Percentiles rank a stretch among this genome's conserved stretches.
phyloP scores from a whole-genome alignment of 2,329 filamentous ascomycete species.

The Fusarium domesticum region DNA sequence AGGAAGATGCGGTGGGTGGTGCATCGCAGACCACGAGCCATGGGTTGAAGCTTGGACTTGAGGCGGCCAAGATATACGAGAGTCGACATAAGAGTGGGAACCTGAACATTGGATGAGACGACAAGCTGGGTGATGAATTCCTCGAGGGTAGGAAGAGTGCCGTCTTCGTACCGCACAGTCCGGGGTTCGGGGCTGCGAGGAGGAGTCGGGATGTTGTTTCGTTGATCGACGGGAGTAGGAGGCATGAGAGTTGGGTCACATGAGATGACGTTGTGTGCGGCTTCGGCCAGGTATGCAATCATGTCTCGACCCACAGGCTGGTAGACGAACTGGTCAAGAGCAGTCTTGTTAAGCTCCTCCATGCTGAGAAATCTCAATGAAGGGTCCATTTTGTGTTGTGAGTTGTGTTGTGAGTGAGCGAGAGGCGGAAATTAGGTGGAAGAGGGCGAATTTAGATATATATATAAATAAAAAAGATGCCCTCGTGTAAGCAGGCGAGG shows the following conservation, averaged over 20 bases:
- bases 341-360: conserved; percentile 65
- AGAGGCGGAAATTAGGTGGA: conserved; percentile 7
- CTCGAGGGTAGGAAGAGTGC: conserved; percentile 73
- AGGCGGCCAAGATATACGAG: conserved; percentile 89
- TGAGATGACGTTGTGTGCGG: conserved; percentile 74
- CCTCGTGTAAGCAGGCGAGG: conserved; percentile 18
- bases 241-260: conserved; percentile 65
- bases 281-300: conserved; percentile 72
- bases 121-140: conserved; percentile 91
- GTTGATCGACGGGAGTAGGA: conserved; percentile 34
- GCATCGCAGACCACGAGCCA: conserved; percentile 94
- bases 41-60: conserved; percentile 79
- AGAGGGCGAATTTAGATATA: conserved; percentile 7
- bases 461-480: conserved; percentile 14
- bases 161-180: conserved; percentile 47
- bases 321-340: conserved; percentile 78
- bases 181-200: conserved; percentile 49
- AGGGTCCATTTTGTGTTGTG: conserved; percentile 17
- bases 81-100: conserved; percentile 94
- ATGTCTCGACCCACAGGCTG: conserved; percentile 71
- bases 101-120: conserved; percentile 90
- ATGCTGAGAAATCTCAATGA: conserved; percentile 45
- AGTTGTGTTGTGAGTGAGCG: conserved; percentile 8
- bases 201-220: conserved; percentile 46
- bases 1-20: conserved; percentile 98